Evolutionary conservation across 805 yeast species (phyloP), one percentile per base, ranked within the genome.

Genomic region (Ascoidea asiatica): DNA sequence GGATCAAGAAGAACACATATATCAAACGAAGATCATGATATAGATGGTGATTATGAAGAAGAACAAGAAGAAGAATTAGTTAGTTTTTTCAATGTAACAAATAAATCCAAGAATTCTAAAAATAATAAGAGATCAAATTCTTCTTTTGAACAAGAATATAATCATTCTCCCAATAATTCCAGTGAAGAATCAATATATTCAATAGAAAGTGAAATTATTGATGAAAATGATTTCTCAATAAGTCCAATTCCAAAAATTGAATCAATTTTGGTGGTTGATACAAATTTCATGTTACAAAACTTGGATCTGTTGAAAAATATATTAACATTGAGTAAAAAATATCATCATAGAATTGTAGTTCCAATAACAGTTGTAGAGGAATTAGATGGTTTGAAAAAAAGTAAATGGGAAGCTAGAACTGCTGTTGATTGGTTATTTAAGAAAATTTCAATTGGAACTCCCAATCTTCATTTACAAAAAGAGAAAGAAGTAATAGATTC

Each of bases 401-500:
- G 77, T 0, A 44, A 50, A 1, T 45, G 15, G 15, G 2, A 29
- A 2, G 90, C 92, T 0, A 63, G 95, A 37, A 62, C 69, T 64
- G 94, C 92, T 0, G 85, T 74, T 52, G 79, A 75, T 49, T 89
- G 95, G 95, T 70, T 85, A 11, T 84, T 76, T 52, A 56, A 61
- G 18, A 64, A 69, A 41, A 62, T 89, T 19, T 83, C 88, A 3
- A 65, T 67, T 5, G 55, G 58, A 4, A 65, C 69, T 23, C 61
- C 71, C 0, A 66, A 70, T 0, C 73, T 88, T 0, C 61, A 70
- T 41, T 94, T 85, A 0, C 96, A 89, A 57, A 74, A 69, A 50
- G 39, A 70, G 17, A 58, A 64, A 22, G 85, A 88, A 56, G 59
- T 64, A 21, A 40, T 80, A 1, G 76, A 79, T 46, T 55, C 56